Conservation (phyloP, 768 basidiomycete species). For the Lentinus brumalis region DNA sequence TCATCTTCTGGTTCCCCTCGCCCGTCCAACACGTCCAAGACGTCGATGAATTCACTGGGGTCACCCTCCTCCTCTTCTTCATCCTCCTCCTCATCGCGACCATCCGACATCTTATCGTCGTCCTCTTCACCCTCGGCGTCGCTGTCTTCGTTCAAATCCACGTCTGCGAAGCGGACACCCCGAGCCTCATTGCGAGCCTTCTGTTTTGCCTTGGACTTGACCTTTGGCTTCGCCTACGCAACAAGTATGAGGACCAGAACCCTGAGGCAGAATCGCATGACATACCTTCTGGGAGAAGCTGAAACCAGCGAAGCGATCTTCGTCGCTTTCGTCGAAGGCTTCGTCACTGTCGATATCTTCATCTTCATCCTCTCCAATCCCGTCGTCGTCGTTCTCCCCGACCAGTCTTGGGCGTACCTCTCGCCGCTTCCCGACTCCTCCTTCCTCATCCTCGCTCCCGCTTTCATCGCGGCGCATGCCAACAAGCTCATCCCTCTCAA, state of each 20-base stretch:
- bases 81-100: slow-evolving; percentile 34
- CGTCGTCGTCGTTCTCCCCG: slow-evolving; percentile 63
- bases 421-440: slow-evolving; percentile 33
- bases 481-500: slow-evolving; percentile 57
- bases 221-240: slow-evolving; percentile 21
- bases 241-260: slow-evolving; percentile 3
- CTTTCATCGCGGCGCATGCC: slow-evolving; percentile 35
- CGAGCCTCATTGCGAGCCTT: slow-evolving; percentile 1
- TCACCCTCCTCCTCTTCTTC: slow-evolving; percentile 42
- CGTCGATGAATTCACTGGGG: slow-evolving; percentile 60
- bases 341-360: slow-evolving; percentile 86
- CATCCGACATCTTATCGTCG: slow-evolving; percentile 50
- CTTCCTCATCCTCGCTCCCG: slow-evolving; percentile 41
- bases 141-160: slow-evolving; percentile 66
- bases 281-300: slow-evolving; percentile 41
- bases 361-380: slow-evolving; percentile 59
- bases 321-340: slow-evolving; percentile 81
- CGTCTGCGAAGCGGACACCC: slow-evolving; percentile 51
- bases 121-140: slow-evolving; percentile 34
- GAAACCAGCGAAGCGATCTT: slow-evolving; percentile 75
- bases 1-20: slow-evolving; percentile 46
- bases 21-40: slow-evolving; percentile 68
- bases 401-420: slow-evolving; percentile 47
- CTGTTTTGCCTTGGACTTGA: slow-evolving; percentile 30
- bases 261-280: not conserved